phyloP scores from a whole-genome alignment of 306 rosid genomes.

The Begonia fuchsioides region DNA sequence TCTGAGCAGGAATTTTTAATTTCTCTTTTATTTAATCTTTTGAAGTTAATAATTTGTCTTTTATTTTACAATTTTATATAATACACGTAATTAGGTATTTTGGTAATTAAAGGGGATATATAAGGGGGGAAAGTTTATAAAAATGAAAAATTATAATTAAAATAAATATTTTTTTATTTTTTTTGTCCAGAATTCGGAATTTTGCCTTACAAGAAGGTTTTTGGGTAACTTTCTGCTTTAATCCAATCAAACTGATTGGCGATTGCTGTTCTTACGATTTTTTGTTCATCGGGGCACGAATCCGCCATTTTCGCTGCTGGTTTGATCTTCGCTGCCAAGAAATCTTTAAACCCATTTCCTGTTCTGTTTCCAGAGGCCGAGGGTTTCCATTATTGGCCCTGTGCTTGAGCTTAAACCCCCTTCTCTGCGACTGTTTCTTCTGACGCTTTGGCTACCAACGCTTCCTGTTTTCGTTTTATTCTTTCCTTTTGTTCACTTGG shows the following conservation, averaged over 20 bases:
- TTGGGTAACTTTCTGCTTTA: background rate
- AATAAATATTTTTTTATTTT: no score
- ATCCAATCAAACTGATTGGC: background rate
- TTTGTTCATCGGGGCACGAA: background rate
- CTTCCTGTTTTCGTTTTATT: background rate
- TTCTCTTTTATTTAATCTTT: no score
- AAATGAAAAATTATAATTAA: no score
- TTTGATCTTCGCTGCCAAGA: background rate
- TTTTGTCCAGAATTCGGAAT: no score
- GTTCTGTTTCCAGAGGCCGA: background rate
- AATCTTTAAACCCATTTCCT: background rate
- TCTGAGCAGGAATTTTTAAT: no score
- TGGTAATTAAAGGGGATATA: no score
- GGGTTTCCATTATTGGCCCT: constrained; percentile 1
- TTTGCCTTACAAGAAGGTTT: no score
- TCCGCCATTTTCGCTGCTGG: background rate
- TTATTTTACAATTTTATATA: no score
- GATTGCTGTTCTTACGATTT: background rate
- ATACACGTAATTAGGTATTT: no score
- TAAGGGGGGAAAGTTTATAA: no score
- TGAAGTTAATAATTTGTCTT: no score
- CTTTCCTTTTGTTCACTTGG: constrained; percentile 5
- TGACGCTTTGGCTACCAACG: background rate
- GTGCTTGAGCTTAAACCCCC: background rate
- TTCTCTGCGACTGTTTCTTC: background rate